These are phyloP conservation scores for Obba rivulosa DNA, from an alignment of 768 basidiomycete genomes.

Conservation along the genomic window DNA sequence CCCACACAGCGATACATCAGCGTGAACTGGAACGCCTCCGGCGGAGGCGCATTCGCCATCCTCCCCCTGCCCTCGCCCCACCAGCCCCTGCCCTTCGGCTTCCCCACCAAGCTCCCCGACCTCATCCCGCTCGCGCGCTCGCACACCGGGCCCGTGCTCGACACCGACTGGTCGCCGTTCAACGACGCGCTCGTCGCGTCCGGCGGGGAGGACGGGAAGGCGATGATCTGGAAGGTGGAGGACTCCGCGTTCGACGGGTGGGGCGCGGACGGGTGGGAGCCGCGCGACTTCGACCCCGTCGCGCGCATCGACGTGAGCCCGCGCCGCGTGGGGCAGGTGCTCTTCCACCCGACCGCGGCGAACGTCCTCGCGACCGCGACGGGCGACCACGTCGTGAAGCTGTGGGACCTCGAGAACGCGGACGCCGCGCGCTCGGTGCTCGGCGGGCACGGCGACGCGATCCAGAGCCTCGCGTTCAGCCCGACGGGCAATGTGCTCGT, in stretches of 20 bases:
- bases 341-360: slow-evolving; percentile 88
- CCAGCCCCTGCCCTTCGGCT: slow-evolving; percentile 38
- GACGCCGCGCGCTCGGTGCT: slow-evolving; percentile 60
- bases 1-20: slow-evolving; percentile 56
- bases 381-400: slow-evolving; percentile 82
- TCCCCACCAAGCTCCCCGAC: slow-evolving; percentile 85
- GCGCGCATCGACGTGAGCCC: slow-evolving; percentile 70
- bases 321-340: slow-evolving; percentile 89
- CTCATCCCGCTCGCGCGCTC: slow-evolving; percentile 87
- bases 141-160: slow-evolving; percentile 79
- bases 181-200: slow-evolving; percentile 89
- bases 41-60: slow-evolving; percentile 93
- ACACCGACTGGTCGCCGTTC: slow-evolving; percentile 96
- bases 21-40: slow-evolving; percentile 91
- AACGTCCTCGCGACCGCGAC: slow-evolving; percentile 80
- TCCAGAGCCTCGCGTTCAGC: slow-evolving; percentile 84
- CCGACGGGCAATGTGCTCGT: slow-evolving; percentile 73
- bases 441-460: slow-evolving; percentile 77
- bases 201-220: slow-evolving; percentile 90
- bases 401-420: slow-evolving; percentile 85
- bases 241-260: slow-evolving; percentile 70
- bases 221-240: slow-evolving; percentile 87
- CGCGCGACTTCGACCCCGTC: slow-evolving; percentile 83
- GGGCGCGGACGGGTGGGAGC: slow-evolving; percentile 78
- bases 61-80: slow-evolving; percentile 80